Evolutionary conservation across 352 stramenopile genomes (phyloP).

Genomic region (Pythium aristosporum): DNA sequence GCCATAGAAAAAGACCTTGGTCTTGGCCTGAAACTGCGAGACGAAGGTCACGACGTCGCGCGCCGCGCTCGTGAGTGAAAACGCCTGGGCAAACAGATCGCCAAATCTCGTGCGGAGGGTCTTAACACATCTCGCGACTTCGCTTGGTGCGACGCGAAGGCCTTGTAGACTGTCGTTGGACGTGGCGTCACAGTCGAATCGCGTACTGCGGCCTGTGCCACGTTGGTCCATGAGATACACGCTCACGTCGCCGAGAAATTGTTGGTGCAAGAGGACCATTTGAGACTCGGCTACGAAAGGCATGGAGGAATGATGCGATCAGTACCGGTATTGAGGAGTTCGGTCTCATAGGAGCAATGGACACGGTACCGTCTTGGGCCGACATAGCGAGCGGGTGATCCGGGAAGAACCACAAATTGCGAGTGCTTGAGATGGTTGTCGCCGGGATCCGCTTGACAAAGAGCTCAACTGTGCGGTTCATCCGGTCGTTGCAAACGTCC

Average conservation of each 20-base stretch:
- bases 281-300: slow-evolving; percentile 13
- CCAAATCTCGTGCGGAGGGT: slow-evolving; percentile 18
- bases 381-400: slow-evolving; percentile 24
- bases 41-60: slow-evolving; percentile 61
- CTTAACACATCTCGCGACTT: slow-evolving; percentile 15
- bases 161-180: slow-evolving; percentile 5
- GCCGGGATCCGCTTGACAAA: slow-evolving; percentile 30
- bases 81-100: slow-evolving; percentile 27
- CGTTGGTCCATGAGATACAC: slow-evolving; percentile 35
- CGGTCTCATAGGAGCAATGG: neutral
- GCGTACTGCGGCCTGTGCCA: slow-evolving; percentile 27
- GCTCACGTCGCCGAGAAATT: slow-evolving; percentile 22
- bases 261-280: slow-evolving; percentile 24
- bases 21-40: slow-evolving; percentile 38
- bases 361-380: slow-evolving; percentile 9
- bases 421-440: slow-evolving; percentile 11
- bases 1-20: slow-evolving; percentile 59
- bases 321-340: neutral
- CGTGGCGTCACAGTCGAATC: slow-evolving; percentile 26
- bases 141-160: slow-evolving; percentile 9
- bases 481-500: slow-evolving; percentile 16
- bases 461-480: slow-evolving; percentile 23
- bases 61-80: slow-evolving; percentile 68
- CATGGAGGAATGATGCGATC: neutral
- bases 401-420: slow-evolving; percentile 23